A percentile compares a stretch with the other conserved stretches of the same genome.
Conservation (phyloP, 345 rosid species). For the Salix brachista region DNA sequence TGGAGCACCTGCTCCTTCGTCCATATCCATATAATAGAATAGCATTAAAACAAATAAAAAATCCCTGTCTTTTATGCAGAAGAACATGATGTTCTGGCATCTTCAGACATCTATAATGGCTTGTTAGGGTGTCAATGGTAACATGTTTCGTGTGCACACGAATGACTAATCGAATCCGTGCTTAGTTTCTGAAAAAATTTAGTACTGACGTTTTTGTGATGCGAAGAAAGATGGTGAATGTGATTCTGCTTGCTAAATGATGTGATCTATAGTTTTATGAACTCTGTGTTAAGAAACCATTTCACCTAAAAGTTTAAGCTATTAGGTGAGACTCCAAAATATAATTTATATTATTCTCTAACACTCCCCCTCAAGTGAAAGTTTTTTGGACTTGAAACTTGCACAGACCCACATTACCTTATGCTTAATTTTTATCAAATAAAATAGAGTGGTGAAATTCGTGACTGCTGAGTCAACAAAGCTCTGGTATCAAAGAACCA, state of each 20-base stretch:
- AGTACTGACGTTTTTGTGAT: background rate
- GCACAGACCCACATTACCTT: no score
- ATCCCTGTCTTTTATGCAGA: background rate
- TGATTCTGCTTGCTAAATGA: background rate
- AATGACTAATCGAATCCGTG: no score
- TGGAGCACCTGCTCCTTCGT: background rate
- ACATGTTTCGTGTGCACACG: background rate
- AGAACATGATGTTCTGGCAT: background rate
- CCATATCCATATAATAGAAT: background rate
- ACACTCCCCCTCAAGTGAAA: no score
- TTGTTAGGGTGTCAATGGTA: background rate
- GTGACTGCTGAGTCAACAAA: no score
- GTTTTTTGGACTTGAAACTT: no score
- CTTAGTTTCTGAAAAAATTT: background rate
- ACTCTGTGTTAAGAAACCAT: background rate
- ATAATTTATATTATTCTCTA: no score
- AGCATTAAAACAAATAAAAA: background rate
- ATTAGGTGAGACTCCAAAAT: no score
- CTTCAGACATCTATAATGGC: background rate
- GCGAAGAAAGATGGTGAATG: background rate
- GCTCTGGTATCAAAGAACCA: no score
- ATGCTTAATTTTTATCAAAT: no score
- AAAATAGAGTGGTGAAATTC: no score
- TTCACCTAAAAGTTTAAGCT: no score
- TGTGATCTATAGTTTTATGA: background rate